Base-by-base conservation (phyloP, 176 grass and related monocot species). In the Carex myosuroides region DNA sequence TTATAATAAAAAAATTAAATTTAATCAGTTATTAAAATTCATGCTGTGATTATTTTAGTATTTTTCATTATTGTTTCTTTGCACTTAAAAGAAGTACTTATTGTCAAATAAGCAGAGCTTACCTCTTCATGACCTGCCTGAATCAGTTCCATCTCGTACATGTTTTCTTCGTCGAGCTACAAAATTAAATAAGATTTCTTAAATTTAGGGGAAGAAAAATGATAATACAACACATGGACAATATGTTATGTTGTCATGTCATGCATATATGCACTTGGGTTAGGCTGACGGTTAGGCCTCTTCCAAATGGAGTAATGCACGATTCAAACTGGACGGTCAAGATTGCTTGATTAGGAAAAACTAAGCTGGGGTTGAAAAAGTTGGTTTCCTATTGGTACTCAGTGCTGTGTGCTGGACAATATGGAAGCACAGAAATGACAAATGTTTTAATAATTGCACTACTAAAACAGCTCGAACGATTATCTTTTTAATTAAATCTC, bases 91-190 rank as follows among this genome's bases (percentile, higher is more conserved):
- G 8, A 35, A 24, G 7, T 18, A 32, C 5, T 32, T 42, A 32
- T 42, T 72, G 21, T 37, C 39, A 72, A 35, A 72, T 71, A 71
- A 6, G 14, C 14, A 20, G 13, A 54, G 22, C 32, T 63, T 75
- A 85, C 87, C 83, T 89, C 87, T 8, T 81, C 46, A 37, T 89
- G 77, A 33, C 83, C 81, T 21, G 65, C 80, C 58, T 75, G 87
- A 22, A 85, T 60, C 17, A 82, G 42, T 46, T 67, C 83, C 77
- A 89, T 82, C 42, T 89, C 77, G 77, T 82, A 75, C 54, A 85
- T 62, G 29, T 82, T 89, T 64, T 89, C 87, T 79, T 89, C 83
- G 1, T 89, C 83, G 0, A 60, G 21, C 87, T 89, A 17, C 55
- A 53, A 58, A 81, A 77, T 4, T 8, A 64, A 82, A 13, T 46